Percentiles rank a stretch among this genome's conserved stretches.
These are phyloP conservation scores for Ophiosphaerella herpotricha DNA, from an alignment of 2,329 filamentous ascomycete genomes.

Conservation along the genomic window DNA sequence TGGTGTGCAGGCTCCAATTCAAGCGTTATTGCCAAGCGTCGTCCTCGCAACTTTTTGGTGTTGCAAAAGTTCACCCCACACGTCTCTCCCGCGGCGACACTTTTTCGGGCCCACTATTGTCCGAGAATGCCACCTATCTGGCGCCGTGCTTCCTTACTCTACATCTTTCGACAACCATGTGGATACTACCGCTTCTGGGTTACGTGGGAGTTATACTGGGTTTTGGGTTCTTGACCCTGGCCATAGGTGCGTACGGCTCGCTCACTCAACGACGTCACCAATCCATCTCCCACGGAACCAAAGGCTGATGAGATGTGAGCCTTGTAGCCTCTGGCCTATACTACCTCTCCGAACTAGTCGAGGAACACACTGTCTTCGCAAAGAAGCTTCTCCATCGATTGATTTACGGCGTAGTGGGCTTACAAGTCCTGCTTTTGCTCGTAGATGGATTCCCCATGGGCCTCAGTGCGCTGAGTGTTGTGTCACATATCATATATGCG, in stretches of 20 bases:
- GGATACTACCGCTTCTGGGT: slow-evolving; percentile 90
- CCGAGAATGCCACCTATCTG: slow-evolving; percentile 32
- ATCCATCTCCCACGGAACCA: neutral
- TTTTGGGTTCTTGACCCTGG: slow-evolving; percentile 91
- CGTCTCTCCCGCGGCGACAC: slow-evolving; percentile 11
- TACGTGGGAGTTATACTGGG: slow-evolving; percentile 85
- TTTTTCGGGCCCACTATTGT: slow-evolving; percentile 13
- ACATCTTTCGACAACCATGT: slow-evolving; percentile 65
- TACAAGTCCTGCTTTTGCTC: slow-evolving; percentile 75
- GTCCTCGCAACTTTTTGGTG: slow-evolving; percentile 32
- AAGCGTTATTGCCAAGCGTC: slow-evolving; percentile 16
- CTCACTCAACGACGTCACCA: neutral
- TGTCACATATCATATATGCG: slow-evolving; percentile 82
- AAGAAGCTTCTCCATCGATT: slow-evolving; percentile 83
- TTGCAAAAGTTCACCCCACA: slow-evolving; percentile 20
- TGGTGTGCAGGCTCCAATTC: neutral
- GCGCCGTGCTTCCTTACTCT: slow-evolving; percentile 16
- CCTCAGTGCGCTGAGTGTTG: slow-evolving; percentile 74
- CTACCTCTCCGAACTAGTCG: slow-evolving; percentile 96
- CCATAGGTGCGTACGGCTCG: slow-evolving; percentile 68
- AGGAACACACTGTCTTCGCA: slow-evolving; percentile 93
- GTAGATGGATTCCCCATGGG: slow-evolving; percentile 84
- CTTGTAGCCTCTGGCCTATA: slow-evolving; percentile 87
- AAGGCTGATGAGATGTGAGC: neutral
- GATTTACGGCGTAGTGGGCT: slow-evolving; percentile 78